Evolutionary conservation across 176 grass and related monocot species (phyloP).

Genomic region (Bromus sterilis): DNA sequence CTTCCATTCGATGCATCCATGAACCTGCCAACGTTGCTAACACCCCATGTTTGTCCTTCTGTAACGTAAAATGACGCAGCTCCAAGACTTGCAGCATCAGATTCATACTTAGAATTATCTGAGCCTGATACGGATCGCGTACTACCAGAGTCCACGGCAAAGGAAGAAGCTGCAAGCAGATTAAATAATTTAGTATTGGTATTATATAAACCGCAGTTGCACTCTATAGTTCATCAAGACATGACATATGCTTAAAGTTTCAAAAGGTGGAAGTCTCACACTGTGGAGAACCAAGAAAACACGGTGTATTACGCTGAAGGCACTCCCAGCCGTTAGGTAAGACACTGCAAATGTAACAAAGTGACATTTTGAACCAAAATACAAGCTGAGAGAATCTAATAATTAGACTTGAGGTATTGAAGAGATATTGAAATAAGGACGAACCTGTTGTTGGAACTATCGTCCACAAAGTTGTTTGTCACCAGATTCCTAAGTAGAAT

Average conservation of each 20-base stretch:
- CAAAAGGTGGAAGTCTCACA: slow-evolving; percentile 34
- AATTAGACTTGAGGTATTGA: background rate
- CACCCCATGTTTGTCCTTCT: slow-evolving; percentile 49
- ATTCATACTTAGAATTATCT: slow-evolving; percentile 44
- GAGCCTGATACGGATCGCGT: slow-evolving; percentile 34
- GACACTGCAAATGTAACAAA: slow-evolving; percentile 19
- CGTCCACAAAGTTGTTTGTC: slow-evolving; percentile 59
- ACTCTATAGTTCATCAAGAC: background rate
- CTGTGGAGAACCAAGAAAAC: slow-evolving; percentile 53
- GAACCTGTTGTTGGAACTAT: slow-evolving; percentile 53
- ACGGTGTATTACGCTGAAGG: slow-evolving; percentile 66
- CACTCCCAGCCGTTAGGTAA: slow-evolving; percentile 48
- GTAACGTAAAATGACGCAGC: slow-evolving; percentile 56
- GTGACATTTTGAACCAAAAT: background rate
- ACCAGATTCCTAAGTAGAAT: slow-evolving; percentile 50
- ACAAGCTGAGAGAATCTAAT: background rate
- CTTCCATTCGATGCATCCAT: slow-evolving; percentile 6
- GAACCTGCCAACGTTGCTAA: slow-evolving; percentile 65
- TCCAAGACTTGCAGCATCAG: slow-evolving; percentile 32
- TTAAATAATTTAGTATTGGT: slow-evolving; percentile 3
- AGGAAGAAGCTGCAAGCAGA: slow-evolving; percentile 44
- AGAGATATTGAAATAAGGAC: background rate
- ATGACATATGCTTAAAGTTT: background rate
- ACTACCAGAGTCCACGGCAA: slow-evolving; percentile 69
- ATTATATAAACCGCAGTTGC: background rate